A percentile compares a stretch with the other conserved stretches of the same genome.
phyloP scores from a whole-genome alignment of 768 basidiomycete species.

The Suillus lakei region DNA sequence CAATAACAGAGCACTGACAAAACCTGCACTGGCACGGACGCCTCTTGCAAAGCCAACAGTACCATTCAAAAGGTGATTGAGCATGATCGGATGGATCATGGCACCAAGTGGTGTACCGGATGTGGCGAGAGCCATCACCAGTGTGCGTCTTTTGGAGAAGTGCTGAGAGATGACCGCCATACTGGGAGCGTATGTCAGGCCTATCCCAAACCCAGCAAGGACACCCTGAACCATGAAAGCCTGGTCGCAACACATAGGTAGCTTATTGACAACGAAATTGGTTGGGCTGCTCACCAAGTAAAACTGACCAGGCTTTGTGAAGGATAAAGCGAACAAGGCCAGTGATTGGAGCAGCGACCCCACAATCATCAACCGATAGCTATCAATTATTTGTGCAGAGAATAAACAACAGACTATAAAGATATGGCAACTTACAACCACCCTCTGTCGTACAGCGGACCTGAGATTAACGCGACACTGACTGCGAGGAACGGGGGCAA shows the following conservation, averaged over 20 bases:
- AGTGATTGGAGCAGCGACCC: conserved; percentile 33
- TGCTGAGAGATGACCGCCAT: conserved; percentile 48
- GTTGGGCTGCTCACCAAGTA: conserved; percentile 33
- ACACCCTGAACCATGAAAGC: conserved; percentile 51
- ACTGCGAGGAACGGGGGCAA: conserved; percentile 45
- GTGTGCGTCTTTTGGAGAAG: conserved; percentile 44
- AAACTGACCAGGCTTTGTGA: conserved; percentile 38
- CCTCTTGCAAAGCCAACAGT: conserved; percentile 48
- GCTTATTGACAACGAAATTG: not conserved
- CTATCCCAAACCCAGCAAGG: conserved; percentile 44
- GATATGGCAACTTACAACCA: conserved; percentile 39
- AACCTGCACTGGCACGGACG: conserved; percentile 43
- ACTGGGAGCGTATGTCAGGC: conserved; percentile 50
- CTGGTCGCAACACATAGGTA: conserved; percentile 27
- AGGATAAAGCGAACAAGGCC: conserved; percentile 42
- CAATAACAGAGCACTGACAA: conserved; percentile 42
- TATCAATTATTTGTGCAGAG: not conserved
- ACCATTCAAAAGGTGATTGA: conserved; percentile 52
- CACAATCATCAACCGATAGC: conserved; percentile 19
- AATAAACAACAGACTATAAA: not conserved
- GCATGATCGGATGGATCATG: conserved; percentile 60
- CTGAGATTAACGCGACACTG: conserved; percentile 42
- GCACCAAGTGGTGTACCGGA: conserved; percentile 60
- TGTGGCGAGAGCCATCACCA: conserved; percentile 49
- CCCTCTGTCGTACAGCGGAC: conserved; percentile 49